Conservation (phyloP, 2,329 filamentous ascomycete species). For the Teratosphaeria viscida region DNA sequence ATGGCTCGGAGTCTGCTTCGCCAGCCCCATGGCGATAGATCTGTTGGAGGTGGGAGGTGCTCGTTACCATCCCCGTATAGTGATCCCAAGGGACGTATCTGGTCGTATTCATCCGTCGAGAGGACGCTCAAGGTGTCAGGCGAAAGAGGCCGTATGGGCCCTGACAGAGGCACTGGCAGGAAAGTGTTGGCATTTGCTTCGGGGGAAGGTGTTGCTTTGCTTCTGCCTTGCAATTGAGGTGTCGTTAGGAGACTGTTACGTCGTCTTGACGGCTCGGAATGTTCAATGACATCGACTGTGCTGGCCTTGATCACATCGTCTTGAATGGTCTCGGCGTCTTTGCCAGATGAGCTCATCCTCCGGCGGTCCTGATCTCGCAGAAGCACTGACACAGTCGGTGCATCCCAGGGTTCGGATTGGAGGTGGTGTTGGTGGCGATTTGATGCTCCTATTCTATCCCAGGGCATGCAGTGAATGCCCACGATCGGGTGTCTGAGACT, state of each 20-base stretch:
- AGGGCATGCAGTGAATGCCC: neutral
- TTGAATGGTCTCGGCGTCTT: neutral
- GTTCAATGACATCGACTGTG: neutral
- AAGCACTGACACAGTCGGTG: neutral
- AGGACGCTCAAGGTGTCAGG: conserved; percentile 34
- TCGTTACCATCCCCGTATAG: neutral
- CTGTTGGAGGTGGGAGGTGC: neutral
- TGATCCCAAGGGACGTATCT: conserved; percentile 9
- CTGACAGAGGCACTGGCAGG: conserved; percentile 17
- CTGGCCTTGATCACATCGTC: neutral
- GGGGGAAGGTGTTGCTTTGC: neutral
- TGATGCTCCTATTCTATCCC: neutral
- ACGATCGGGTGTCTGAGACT: neutral
- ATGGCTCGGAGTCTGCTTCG: conserved; percentile 24
- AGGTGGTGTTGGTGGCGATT: neutral
- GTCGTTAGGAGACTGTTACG: neutral
- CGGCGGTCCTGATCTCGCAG: neutral
- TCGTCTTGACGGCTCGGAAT: neutral
- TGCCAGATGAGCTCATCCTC: neutral
- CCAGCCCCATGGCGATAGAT: conserved; percentile 7
- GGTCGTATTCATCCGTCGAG: conserved; percentile 24
- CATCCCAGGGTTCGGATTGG: neutral
- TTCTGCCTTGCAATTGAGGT: neutral
- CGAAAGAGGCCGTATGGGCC: conserved; percentile 29
- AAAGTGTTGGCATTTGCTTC: conserved; percentile 10